Base-by-base conservation (phyloP, 352 stramenopile genomes). In the Albugo candida region DNA sequence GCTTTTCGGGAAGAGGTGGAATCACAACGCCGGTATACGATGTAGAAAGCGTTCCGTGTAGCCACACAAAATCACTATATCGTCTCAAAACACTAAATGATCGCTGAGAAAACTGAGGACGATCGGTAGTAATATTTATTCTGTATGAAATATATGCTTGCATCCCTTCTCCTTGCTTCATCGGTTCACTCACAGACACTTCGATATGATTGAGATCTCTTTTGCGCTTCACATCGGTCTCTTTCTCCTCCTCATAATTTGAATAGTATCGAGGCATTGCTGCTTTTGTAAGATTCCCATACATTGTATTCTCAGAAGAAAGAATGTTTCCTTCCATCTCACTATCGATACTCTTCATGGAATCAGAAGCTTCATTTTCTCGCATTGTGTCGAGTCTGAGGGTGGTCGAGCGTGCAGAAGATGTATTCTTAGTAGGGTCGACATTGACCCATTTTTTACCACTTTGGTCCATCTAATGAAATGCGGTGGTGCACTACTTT, bases 121-220 rank as follows among this genome's bases (percentile, higher is more conserved):
- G 71, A 34, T 66, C 82, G 10, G 78, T 93, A 5, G 17, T 55
- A 0, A 71, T 92, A 41, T 59, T 70, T 60, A 97, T 92, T 53
- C 96, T 96, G 71, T 98, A 98, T 48, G 84, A 95, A 41, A 96
- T 97, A 61, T 96, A 97, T 49, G 94, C 89, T 60, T 97, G 97
- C 67, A 98, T 97, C 40, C 93, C 92, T 53, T 97, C 93, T 31
- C 80, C 76, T 51, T 97, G 88, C 60, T 97, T 97, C 11, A 97
- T 81, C 0, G 93, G 93, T 63, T 97, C 93, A 17, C 79, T 93
- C 11, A 98, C 93, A 0, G 68, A 62, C 53, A 94, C 79, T 57
- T 91, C 63, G 53, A 92, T 83, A 27, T 48, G 64, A 31, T 31
- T 31, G 8, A 31, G 3, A 8, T 31, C 24, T 31, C 8, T 31